phyloP scores from a whole-genome alignment of 176 grass and related monocot genomes.

The Ampelocalamus luodianensis region DNA sequence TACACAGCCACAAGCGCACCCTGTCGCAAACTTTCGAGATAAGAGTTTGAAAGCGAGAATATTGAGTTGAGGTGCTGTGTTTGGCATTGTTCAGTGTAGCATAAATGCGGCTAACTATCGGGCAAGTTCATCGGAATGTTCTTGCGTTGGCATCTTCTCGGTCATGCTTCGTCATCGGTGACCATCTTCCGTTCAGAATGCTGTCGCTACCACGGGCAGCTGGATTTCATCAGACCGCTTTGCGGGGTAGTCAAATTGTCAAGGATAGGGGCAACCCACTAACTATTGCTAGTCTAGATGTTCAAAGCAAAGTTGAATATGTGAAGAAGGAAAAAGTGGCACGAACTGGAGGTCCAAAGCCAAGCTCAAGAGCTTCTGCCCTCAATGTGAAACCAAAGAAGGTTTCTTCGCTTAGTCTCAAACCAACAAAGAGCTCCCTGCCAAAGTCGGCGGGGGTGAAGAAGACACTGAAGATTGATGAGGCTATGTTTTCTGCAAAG shows the following conservation, averaged over 20 bases:
- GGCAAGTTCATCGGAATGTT: slow-evolving; percentile 64
- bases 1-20: background rate
- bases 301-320: slow-evolving; percentile 48
- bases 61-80: background rate
- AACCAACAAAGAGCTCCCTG: slow-evolving; percentile 36
- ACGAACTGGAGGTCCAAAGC: slow-evolving; percentile 39
- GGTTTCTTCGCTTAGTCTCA: slow-evolving; percentile 31
- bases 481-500: slow-evolving; percentile 81
- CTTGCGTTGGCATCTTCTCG: slow-evolving; percentile 69
- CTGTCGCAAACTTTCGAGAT: slow-evolving; percentile 10
- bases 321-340: slow-evolving; percentile 56
- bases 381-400: slow-evolving; percentile 51
- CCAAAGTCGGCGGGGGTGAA: slow-evolving; percentile 33
- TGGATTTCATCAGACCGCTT: slow-evolving; percentile 55
- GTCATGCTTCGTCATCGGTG: slow-evolving; percentile 63
- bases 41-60: background rate
- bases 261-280: slow-evolving; percentile 38
- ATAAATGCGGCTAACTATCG: slow-evolving; percentile 59
- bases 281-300: slow-evolving; percentile 67
- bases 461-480: slow-evolving; percentile 71
- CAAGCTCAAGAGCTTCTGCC: slow-evolving; percentile 48
- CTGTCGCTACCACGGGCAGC: slow-evolving; percentile 43
- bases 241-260: slow-evolving; percentile 29
- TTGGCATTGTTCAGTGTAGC: background rate
- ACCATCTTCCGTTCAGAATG: slow-evolving; percentile 53